Evolutionary conservation across 176 grass and related monocot genomes (phyloP).

Genomic region (Bothriochloa decipiens): DNA sequence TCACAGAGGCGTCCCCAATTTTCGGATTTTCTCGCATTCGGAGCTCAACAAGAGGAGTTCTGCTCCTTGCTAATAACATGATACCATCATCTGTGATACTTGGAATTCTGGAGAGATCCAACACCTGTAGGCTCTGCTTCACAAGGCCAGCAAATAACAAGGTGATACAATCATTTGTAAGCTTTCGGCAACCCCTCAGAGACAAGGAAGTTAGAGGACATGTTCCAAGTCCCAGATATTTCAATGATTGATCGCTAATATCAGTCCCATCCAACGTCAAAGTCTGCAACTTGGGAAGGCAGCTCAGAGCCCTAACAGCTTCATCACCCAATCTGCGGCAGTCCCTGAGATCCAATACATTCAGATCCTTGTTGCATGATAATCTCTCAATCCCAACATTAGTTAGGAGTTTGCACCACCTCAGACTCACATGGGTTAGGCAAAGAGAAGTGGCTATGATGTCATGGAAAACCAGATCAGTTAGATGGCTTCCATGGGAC

Average conservation of each 20-base stretch:
- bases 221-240: slow-evolving; percentile 70
- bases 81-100: slow-evolving; percentile 77
- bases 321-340: slow-evolving; percentile 84
- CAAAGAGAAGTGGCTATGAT: slow-evolving; percentile 94
- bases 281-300: slow-evolving; percentile 66
- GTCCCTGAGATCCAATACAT: slow-evolving; percentile 82
- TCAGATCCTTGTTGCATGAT: slow-evolving; percentile 91
- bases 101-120: slow-evolving; percentile 85
- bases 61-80: slow-evolving; percentile 67
- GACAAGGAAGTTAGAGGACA: slow-evolving; percentile 78
- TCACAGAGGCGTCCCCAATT: slow-evolving; percentile 83
- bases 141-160: slow-evolving; percentile 65
- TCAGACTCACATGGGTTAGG: slow-evolving; percentile 91
- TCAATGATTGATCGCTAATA: slow-evolving; percentile 70
- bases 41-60: slow-evolving; percentile 67
- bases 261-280: slow-evolving; percentile 72
- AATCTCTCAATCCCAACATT: slow-evolving; percentile 76
- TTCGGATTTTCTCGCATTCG: slow-evolving; percentile 67
- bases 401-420: slow-evolving; percentile 86
- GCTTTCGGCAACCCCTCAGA: slow-evolving; percentile 81
- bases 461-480: slow-evolving; percentile 98
- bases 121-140: slow-evolving; percentile 62
- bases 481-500: slow-evolving; percentile 79
- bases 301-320: slow-evolving; percentile 78
- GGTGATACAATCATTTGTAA: slow-evolving; percentile 74